Evolutionary conservation across 495 filamentous ascomycete species (phyloP), one percentile per base, ranked within the genome.

Genomic region (Penicillium mononematosum): DNA sequence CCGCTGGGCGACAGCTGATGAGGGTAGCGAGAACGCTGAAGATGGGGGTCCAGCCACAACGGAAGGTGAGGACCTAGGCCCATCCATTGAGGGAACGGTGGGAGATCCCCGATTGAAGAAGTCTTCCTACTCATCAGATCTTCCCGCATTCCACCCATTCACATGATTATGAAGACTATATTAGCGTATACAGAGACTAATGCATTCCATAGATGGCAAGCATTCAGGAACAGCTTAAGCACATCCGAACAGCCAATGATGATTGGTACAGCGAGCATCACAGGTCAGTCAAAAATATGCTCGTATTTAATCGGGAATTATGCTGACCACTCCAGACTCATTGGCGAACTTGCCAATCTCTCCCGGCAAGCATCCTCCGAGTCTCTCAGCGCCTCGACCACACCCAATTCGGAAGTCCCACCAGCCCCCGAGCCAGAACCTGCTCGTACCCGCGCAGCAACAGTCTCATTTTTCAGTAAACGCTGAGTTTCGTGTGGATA

Each of bases 31-130:
- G 38, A 61, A 67, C 49, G 65, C 58, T 59, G 74, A 70, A 57
- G 65, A 72, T 36, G 63, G 59, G 47, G 71, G 71, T 68, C 66
- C 72, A 66, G 67, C 72, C 63, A 66, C 69, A 72, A 61, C 55
- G 74, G 76, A 78, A 79, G 75, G 76, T 80, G 76, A 80, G 76
- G 71, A 79, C 65, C 73, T 78, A 70, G 76, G 78, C 67, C 72
- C 76, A 74, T 78, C 75, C 60, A 78, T 80, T 65, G 72, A 80
- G 75, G 78, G 78, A 78, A 77, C 75, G 75, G 78, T 80, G 75
- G 75, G 78, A 70, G 51, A 67, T 71, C 76, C 76, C 70, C 70
- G 70, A 73, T 70, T 69, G 55, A 65, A 65, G 55, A 65, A 65
- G 55, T 53, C 58, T 45, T 70, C 70, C 59, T 68, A 57, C 54